These are phyloP conservation scores for Carex parvula DNA, from an alignment of 176 grass and related monocot species.

Conservation along the genomic window DNA sequence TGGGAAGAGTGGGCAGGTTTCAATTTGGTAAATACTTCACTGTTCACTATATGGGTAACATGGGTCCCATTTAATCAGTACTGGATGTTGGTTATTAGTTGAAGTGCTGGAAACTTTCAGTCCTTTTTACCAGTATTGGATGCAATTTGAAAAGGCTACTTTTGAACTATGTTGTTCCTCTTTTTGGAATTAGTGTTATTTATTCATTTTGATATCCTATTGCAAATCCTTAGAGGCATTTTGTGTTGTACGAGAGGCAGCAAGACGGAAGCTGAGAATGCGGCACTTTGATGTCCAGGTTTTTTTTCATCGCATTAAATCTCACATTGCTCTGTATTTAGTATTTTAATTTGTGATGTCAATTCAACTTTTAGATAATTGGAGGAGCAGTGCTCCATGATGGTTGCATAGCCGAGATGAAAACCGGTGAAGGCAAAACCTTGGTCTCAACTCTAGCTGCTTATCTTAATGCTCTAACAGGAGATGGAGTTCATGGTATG, in stretches of 20 bases:
- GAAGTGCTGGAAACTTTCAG: neutral
- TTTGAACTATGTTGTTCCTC: neutral
- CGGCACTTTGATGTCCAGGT: slow-evolving; percentile 95
- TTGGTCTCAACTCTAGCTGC: slow-evolving; percentile 81
- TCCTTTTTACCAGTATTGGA: neutral
- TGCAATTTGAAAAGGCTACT: neutral
- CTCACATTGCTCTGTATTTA: neutral
- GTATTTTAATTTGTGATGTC: neutral
- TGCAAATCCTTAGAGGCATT: slow-evolving; percentile 61
- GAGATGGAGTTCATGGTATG: slow-evolving; percentile 92
- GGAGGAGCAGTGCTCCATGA: slow-evolving; percentile 95
- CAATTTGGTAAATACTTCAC: neutral
- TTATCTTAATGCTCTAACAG: slow-evolving; percentile 79
- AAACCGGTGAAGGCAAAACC: slow-evolving; percentile 91
- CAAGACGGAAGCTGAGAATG: slow-evolving; percentile 77
- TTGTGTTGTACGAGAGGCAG: slow-evolving; percentile 78
- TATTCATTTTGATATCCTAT: neutral
- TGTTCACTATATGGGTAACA: neutral
- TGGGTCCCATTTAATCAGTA: neutral
- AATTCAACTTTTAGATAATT: slow-evolving; percentile 52
- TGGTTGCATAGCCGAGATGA: slow-evolving; percentile 97
- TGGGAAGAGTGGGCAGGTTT: neutral
- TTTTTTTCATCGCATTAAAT: slow-evolving; percentile 17
- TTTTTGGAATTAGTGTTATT: neutral
- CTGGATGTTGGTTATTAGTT: neutral